phyloP scores from a whole-genome alignment of 306 rosid species.

The Parietaria judaica region DNA sequence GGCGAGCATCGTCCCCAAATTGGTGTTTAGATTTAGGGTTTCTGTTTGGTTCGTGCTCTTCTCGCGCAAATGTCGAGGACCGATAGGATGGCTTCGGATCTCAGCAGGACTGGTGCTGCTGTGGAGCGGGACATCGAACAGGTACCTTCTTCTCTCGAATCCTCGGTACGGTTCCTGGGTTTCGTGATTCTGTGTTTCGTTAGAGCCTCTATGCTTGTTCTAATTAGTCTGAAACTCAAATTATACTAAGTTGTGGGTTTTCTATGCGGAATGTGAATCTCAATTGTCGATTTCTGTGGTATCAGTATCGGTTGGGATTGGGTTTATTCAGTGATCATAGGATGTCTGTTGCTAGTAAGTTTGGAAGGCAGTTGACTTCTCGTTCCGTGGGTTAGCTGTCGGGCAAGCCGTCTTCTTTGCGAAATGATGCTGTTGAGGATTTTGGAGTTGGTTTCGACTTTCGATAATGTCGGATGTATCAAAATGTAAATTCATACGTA shows the following conservation, averaged over 20 bases:
- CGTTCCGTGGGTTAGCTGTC: not conserved
- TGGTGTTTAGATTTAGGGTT: constrained; percentile 46
- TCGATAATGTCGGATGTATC: too few relatives aligned
- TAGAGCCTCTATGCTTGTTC: not conserved
- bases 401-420: not conserved
- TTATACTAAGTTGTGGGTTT: constrained; percentile 1
- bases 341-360: constrained; percentile 3
- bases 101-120: constrained; percentile 69
- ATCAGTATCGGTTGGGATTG: not conserved
- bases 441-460: too few relatives aligned
- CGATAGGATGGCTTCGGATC: constrained; percentile 87
- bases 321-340: not conserved
- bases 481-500: too few relatives aligned
- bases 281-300: not conserved
- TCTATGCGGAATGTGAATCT: not conserved
- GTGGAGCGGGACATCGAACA: constrained; percentile 92
- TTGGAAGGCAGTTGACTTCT: constrained; percentile 8
- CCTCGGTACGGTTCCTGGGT: constrained; percentile 16
- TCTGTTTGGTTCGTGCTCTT: constrained; percentile 16
- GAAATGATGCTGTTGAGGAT: not conserved
- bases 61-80: constrained; percentile 44
- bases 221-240: not conserved
- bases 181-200: constrained; percentile 17
- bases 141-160: constrained; percentile 32
- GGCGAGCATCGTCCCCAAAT: constrained; percentile 42